Base-by-base conservation (phyloP, 805 yeast species). In the Metschnikowia kunwiensis region DNA sequence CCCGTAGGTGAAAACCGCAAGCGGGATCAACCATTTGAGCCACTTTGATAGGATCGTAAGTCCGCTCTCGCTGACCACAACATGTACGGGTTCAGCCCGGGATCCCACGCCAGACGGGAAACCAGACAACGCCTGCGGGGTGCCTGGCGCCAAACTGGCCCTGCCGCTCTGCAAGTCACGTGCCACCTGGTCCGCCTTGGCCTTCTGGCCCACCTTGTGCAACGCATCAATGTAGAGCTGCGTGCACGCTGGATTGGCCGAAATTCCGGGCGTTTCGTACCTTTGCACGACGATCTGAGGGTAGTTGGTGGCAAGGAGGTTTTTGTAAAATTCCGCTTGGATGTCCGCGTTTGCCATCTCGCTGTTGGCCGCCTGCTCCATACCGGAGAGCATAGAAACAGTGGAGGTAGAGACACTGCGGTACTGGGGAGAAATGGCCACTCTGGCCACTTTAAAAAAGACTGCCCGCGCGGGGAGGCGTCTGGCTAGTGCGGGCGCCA, bases 281-380 rank as follows among this genome's bases (percentile, higher is more conserved):
- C 99, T 75, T 39, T 93, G 82, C n/a, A 91, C 87, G 5, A 93
- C 96, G 36, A 91, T 82, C 52, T 88, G 95, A n/a, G 98, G 97
- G 57, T 87, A 93, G 62, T 86, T 85, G 37, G 91, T 75, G 40
- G 76, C 76, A 46, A 93, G 60, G 31, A 93, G 68, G 10, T 78
- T 71, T 44, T 75, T 74, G 65, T 93, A 93, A 53, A 93, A 91
- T 38, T 77, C 81, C 1, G 94, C 89, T 63, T 93, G 99, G 5
- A 76, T 68, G 4, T 57, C 63, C 1, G 97, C 75, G 58, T 86
- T 82, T 31, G 69, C 61, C 30, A 86, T 61, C 38, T 84, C 81
- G 42, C 74, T 65, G 61, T 93, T 93, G 27, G 99, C 99, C n/a
- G 72, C 68, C 57, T 83, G 87, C 60, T 93, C 99, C 55, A 79